Base-by-base conservation (phyloP, 306 rosid genomes). In the Acacia confusa region DNA sequence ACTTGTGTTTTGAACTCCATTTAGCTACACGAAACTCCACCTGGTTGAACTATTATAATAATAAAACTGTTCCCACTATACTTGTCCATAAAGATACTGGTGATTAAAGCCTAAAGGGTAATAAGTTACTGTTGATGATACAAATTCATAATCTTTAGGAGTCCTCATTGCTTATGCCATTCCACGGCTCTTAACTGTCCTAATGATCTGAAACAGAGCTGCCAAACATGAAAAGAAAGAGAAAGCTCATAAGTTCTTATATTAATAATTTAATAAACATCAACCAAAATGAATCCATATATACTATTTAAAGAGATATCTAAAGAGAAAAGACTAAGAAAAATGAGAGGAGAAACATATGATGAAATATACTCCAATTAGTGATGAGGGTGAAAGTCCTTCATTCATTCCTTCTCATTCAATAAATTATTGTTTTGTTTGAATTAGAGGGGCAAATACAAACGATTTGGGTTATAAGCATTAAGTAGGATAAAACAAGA, bases 201-300 rank as follows among this genome's bases (percentile, higher is more conserved):
- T 89, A 28, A 91, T 85, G 78, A 88, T 88, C 93, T 80, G 92
- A 81, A 89, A 90, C 83, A 90, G 85, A 81, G 87, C 97, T 90
- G 91, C 84, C 72, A 85, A 83, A 44, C 66, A 34, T 28, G 66
- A 41, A 44, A 34, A 48, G 10, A 45, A 7, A 24, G 7, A 7
- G 32, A 57, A 30, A 7, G 28, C 0, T 58, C 65, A 14, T 28
- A 22, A 70, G 11, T 72, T 52, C 27, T 3, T 30, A 44, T 34
- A 30, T 67, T 32, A 17, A 28, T 27, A 19, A 53, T 1, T 17
- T 25, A 36, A 36, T 36, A 6, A 4, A 36, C 14, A 60, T 11
- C 66, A 24, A 11, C 66, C 66, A 25, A 60, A 60, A 60, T 24
- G 15, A 60, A 60, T 60, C 32, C 19, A 11, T 60, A 25, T 60